Percentiles rank a stretch among this genome's conserved stretches.
Conservation (phyloP, 129 eudicot species). For the Helichrysum umbraculigerum region DNA sequence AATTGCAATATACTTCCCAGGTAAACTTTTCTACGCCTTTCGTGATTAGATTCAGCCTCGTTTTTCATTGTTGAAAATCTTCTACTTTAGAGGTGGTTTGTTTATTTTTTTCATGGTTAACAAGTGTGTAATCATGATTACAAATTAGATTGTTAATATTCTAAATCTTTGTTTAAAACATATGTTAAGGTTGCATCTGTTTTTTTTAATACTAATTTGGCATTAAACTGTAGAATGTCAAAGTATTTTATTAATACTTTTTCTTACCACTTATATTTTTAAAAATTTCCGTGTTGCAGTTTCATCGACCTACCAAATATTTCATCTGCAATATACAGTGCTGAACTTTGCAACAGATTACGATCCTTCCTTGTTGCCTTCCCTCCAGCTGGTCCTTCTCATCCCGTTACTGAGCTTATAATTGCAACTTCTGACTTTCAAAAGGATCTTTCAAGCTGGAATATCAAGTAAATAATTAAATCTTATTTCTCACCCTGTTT, state of each 20-base stretch:
- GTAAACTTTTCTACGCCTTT: conserved; percentile 27
- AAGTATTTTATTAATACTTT: not conserved
- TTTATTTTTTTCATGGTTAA: not conserved
- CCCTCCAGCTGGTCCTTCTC: conserved; percentile 81
- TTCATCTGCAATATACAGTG: conserved; percentile 75
- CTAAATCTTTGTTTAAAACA: not conserved
- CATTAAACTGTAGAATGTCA: not conserved
- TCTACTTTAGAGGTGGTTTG: not conserved
- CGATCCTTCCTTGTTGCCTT: conserved; percentile 78
- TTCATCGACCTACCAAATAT: conserved; percentile 86
- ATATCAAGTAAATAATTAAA: conserved; percentile 45
- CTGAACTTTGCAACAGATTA: conserved; percentile 71
- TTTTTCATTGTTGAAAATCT: not conserved
- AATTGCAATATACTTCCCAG: conserved; percentile 80
- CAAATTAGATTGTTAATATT: not conserved
- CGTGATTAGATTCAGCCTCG: not conserved
- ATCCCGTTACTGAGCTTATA: conserved; percentile 73
- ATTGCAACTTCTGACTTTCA: conserved; percentile 86
- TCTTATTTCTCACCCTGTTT: not conserved
- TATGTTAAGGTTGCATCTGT: not conserved
- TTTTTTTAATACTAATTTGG: not conserved
- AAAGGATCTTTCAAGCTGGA: conserved; percentile 82
- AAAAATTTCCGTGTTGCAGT: conserved; percentile 40
- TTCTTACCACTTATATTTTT: not conserved
- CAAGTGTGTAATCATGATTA: not conserved